Base-by-base conservation (phyloP, 805 yeast species). In the Nakazawaea ambrosiae region DNA sequence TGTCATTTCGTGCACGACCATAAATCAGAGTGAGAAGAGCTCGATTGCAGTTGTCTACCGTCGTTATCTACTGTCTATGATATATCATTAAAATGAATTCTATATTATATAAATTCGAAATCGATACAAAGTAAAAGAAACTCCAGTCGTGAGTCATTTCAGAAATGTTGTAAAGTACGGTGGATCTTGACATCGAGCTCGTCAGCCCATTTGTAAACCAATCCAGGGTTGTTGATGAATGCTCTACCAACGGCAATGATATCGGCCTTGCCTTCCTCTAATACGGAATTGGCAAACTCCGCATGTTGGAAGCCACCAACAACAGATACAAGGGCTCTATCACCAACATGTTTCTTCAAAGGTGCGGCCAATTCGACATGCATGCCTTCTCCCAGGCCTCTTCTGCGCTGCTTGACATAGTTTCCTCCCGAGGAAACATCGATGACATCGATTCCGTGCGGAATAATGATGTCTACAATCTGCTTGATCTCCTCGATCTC, bases 371-470 rank as follows among this genome's bases (percentile, higher is more conserved):
- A 50, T 15, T 58, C 63, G 3, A 57, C 57, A 43, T 69, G 72
- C 40, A 54, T 44, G 2, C 67, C 69, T 18, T 52, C 49, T 17
- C 42, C 42, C 12, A 16, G 20, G 3, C 46, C 36, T 49, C 60
- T 48, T 47, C 63, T 47, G 18, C 41, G 48, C 40, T 55, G 60
- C 30, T 54, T 46, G 30, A 53, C 42, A 44, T 55, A 56, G 48
- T 63, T 65, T 32, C 78, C 78, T 41, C 80, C 81, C 6, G 75
- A 58, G 1, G 80, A 73, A 30, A 70, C 62, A 48, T 78, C 83
- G 26, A 77, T 44, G 14, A 75, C 54, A 41, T 72, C 75, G 32
- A 77, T 63, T 8, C 74, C 77, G 35, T 53, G 58, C 17, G 63
- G 60, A 14, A 57, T 55, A 6, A 71, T 51, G 6, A 58, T 42